Evolutionary conservation across 495 filamentous ascomycete species (phyloP).

Genomic region (Annulohypoxylon nitens): DNA sequence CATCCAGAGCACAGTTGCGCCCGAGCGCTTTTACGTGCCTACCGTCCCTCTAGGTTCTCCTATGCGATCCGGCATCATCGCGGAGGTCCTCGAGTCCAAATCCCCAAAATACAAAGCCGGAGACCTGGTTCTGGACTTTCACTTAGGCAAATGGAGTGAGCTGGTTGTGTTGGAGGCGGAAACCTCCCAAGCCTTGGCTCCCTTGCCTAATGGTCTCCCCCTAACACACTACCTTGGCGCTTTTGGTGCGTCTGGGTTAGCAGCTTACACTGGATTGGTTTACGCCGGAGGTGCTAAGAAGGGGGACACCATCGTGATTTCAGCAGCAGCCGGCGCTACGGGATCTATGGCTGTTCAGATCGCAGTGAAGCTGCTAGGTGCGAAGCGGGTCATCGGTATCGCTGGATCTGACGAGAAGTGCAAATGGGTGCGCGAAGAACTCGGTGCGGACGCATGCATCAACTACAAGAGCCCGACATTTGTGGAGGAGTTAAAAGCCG

Average conservation of each 20-base stretch:
- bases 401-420: constrained; percentile 70
- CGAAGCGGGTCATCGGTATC: constrained; percentile 67
- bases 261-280: constrained; percentile 66
- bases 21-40: constrained; percentile 66
- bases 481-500: constrained; percentile 60
- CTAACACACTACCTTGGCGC: constrained; percentile 65
- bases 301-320: constrained; percentile 39
- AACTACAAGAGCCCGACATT: constrained; percentile 69
- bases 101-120: constrained; percentile 52
- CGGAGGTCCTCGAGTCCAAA: constrained; percentile 59
- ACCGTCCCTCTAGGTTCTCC: constrained; percentile 64
- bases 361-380: constrained; percentile 67
- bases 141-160: constrained; percentile 64
- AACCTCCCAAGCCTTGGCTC: constrained; percentile 48
- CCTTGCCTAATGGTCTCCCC: constrained; percentile 51
- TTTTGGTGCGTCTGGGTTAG: constrained; percentile 64
- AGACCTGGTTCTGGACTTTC: constrained; percentile 55
- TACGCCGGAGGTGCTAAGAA: constrained; percentile 62
- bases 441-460: constrained; percentile 68
- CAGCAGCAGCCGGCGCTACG: constrained; percentile 66
- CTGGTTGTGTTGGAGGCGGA: constrained; percentile 59
- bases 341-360: constrained; percentile 74
- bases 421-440: constrained; percentile 62
- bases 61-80: constrained; percentile 71
- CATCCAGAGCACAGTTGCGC: constrained; percentile 62